phyloP scores from a whole-genome alignment of 331 rosid genomes.

The Dryas integrifolia region DNA sequence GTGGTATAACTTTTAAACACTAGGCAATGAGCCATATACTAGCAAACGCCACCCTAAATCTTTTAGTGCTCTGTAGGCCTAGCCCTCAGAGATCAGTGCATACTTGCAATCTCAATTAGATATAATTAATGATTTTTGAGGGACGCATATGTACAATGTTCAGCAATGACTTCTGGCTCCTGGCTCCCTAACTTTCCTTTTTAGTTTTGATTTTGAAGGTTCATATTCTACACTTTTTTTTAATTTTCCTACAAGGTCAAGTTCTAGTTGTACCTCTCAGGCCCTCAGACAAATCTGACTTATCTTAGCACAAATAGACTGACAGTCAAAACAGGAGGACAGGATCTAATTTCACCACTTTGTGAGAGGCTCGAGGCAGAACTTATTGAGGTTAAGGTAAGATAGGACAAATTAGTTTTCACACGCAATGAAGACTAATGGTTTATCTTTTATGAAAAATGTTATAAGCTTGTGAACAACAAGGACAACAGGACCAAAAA shows the following conservation, averaged over 20 bases:
- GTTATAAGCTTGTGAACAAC: too few species aligned
- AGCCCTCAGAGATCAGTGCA: not conserved
- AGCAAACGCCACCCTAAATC: not conserved
- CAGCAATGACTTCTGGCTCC: not conserved
- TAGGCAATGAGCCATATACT: not conserved
- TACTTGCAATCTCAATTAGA: not conserved
- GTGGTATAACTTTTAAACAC: not conserved
- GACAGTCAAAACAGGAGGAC: too few species aligned
- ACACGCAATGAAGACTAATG: too few species aligned
- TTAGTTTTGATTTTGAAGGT: not conserved
- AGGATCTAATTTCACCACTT: too few species aligned
- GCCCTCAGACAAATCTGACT: too few species aligned
- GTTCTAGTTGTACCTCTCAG: too few species aligned
- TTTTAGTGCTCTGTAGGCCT: not conserved
- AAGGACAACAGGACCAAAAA: too few species aligned
- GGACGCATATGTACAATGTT: not conserved
- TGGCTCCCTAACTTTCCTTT: not conserved
- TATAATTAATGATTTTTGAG: not conserved
- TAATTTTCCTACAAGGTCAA: not conserved
- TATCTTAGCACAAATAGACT: too few species aligned
- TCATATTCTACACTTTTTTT: not conserved
- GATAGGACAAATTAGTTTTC: too few species aligned
- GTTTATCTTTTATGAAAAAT: too few species aligned
- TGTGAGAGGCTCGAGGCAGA: too few species aligned
- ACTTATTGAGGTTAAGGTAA: too few species aligned